Evolutionary conservation across 441 rosid genomes (phyloP).

Genomic region (Rhodomyrtus psidioides): DNA sequence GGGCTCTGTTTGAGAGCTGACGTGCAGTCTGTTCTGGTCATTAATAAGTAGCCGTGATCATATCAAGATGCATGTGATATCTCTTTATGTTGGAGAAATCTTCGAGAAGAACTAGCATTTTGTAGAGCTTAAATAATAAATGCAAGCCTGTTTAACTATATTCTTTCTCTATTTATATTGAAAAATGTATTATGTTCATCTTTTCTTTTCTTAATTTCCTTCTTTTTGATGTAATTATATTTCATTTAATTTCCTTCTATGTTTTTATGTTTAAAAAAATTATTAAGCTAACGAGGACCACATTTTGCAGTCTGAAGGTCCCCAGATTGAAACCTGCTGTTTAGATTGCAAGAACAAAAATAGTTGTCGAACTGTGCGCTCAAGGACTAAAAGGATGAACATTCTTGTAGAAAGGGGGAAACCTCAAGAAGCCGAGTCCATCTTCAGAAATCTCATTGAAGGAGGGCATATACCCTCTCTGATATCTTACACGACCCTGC

Average conservation of each 20-base stretch:
- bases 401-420: slow-evolving; percentile 57
- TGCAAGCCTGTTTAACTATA: background rate
- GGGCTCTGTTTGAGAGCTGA: background rate
- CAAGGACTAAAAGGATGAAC: slow-evolving; percentile 82
- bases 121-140: background rate
- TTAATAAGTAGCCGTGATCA: background rate
- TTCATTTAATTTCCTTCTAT: background rate
- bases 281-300: background rate
- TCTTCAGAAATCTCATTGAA: slow-evolving; percentile 57
- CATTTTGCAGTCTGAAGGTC: slow-evolving; percentile 1
- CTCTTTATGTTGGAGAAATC: background rate
- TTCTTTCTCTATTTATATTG: background rate
- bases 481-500: slow-evolving; percentile 76
- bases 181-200: background rate
- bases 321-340: slow-evolving; percentile 30
- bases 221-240: background rate
- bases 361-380: slow-evolving; percentile 56
- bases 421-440: slow-evolving; percentile 63
- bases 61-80: background rate
- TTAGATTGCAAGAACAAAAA: slow-evolving; percentile 43
- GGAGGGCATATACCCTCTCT: slow-evolving; percentile 84
- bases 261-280: background rate
- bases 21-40: background rate
- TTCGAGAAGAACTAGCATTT: background rate
- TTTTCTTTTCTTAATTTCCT: background rate